Evolutionary conservation across 345 rosid genomes (phyloP), one percentile per base, ranked within the genome.

Genomic region (Linum lewisii): DNA sequence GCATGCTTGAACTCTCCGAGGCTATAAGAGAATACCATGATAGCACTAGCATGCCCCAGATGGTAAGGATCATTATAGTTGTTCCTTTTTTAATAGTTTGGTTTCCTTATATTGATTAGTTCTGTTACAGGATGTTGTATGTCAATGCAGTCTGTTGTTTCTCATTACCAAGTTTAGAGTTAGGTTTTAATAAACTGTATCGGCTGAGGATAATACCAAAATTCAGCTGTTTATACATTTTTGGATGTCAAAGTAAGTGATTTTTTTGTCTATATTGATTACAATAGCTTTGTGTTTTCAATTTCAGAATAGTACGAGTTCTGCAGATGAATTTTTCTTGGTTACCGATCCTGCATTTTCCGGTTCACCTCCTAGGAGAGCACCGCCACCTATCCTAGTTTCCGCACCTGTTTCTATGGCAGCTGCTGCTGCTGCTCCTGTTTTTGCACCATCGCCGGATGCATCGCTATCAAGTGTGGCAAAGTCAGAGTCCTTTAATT

Each of bases 21-120:
- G 97, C 99, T 14, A 93, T 93, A 71, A 74, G 97, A 72, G 97
- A 90, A 63, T 89, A 75, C 80, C 95, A 93, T 55, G 99, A 93
- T 77, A 82, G 75, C 60, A 82, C 71, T 15, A 97, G 71, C 51
- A 72, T 93, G 62, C 99, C 97, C 58, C 83, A 82, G 21, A 82
- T 85, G 99, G 99, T 93, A 59, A 71, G 75, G 42, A 63, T 53
- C 38, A 20, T 2, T 37, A 22, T 14, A 5, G 2, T 42, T 42
- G 47, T 42, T 29, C 34, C 34, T 29, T 42, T 11, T 3, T 42
- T 4, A 16, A 34, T 36, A 45, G 10, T 29, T 23, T 20, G n/a
- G 45, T 55, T 49, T 29, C 34, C 34, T 29, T 29, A 29, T 8
- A 29, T 29, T 22, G 25, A 3, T 19, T 67, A 47, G 2, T 54